Evolutionary conservation across 2,329 filamentous ascomycete genomes (phyloP).

Genomic region (Ophiostoma ulmi): DNA sequence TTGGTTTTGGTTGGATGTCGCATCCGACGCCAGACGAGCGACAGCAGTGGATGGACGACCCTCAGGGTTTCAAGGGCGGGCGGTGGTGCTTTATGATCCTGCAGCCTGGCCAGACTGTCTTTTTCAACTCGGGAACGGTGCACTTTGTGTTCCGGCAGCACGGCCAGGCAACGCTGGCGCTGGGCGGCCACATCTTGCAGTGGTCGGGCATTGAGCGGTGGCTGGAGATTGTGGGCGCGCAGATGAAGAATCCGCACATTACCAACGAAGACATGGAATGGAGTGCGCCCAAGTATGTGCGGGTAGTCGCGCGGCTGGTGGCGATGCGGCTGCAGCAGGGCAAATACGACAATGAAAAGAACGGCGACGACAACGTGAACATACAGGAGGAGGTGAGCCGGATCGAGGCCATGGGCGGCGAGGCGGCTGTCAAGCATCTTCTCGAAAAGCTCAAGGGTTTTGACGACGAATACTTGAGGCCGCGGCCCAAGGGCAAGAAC

Average conservation of each 20-base stretch:
- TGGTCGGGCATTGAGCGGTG: slow-evolving; percentile 34
- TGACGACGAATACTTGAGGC: slow-evolving; percentile 24
- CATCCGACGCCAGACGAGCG: slow-evolving; percentile 30
- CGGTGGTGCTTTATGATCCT: slow-evolving; percentile 35
- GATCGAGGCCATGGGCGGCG: slow-evolving; percentile 25
- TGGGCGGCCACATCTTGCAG: slow-evolving; percentile 35
- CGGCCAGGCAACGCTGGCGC: slow-evolving; percentile 32
- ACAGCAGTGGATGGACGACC: slow-evolving; percentile 31
- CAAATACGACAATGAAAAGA: neutral
- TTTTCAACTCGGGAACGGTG: slow-evolving; percentile 35
- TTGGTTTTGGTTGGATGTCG: slow-evolving; percentile 36
- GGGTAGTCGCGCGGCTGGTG: slow-evolving; percentile 27
- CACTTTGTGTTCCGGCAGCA: slow-evolving; percentile 35
- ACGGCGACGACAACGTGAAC: neutral
- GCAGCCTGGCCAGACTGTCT: slow-evolving; percentile 35
- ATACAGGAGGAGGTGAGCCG: neutral
- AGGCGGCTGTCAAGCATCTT: slow-evolving; percentile 24
- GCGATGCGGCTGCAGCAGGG: slow-evolving; percentile 21
- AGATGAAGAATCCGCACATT: slow-evolving; percentile 32
- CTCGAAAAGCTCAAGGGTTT: slow-evolving; percentile 25
- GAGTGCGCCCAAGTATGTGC: slow-evolving; percentile 29
- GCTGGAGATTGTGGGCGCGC: slow-evolving; percentile 32
- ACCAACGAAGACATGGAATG: slow-evolving; percentile 34
- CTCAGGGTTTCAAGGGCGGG: slow-evolving; percentile 30
- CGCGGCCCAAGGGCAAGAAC: slow-evolving; percentile 14